These are phyloP conservation scores for Pythium angustatum DNA, from an alignment of 352 stramenopile genomes.

Conservation along the genomic window DNA sequence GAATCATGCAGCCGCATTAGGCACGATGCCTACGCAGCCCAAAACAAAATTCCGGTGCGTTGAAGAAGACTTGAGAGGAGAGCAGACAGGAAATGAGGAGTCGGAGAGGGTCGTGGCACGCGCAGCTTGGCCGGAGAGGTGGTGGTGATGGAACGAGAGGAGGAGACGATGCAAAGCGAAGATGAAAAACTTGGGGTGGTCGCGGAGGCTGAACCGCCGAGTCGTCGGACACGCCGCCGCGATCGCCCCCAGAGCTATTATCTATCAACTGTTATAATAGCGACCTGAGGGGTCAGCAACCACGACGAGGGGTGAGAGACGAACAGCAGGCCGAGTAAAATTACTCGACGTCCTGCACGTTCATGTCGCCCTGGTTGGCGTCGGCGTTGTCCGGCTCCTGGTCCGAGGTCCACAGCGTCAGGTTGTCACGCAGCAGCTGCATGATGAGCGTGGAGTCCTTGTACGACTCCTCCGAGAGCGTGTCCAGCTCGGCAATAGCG, in stretches of 20 bases:
- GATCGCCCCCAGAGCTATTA: conserved; percentile 30
- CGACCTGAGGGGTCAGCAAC: conserved; percentile 7
- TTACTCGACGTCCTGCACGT: conserved; percentile 85
- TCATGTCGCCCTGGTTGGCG: conserved; percentile 89
- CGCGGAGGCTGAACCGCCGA: conserved; percentile 10
- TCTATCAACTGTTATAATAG: conserved; percentile 40
- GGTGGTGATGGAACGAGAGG: neutral
- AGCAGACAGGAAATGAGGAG: neutral
- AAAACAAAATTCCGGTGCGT: neutral
- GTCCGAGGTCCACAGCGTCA: conserved; percentile 99
- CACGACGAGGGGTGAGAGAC: conserved; percentile 14
- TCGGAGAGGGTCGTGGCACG: neutral
- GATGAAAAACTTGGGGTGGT: conserved; percentile 22
- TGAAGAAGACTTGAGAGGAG: neutral
- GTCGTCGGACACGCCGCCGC: conserved; percentile 16
- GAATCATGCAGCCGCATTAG: conserved; percentile 3
- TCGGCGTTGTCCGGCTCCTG: conserved; percentile 89
- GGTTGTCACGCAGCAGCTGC: conserved; percentile 99
- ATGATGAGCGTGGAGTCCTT: conserved; percentile 99
- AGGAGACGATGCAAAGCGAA: conserved; percentile 21
- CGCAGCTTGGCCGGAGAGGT: neutral
- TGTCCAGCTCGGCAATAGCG: conserved; percentile 99
- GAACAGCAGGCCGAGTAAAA: neutral
- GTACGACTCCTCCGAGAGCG: conserved; percentile 98
- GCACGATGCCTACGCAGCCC: conserved; percentile 4